These are phyloP conservation scores for Hondaea fermentalgiana DNA, from an alignment of 108 stramenopile genomes.

Conservation along the genomic window DNA sequence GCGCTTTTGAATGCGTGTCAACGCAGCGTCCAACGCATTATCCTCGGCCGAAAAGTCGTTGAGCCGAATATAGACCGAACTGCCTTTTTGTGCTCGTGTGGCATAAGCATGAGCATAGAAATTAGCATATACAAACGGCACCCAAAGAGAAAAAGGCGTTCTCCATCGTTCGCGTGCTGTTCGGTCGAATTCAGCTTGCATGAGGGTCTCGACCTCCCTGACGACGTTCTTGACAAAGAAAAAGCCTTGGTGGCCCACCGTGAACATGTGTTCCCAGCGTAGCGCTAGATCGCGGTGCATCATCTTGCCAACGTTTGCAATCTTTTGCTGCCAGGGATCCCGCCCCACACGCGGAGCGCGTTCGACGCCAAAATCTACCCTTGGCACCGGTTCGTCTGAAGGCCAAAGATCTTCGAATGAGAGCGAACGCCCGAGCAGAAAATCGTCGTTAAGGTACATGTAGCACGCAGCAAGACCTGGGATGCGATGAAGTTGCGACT, in stretches of 20 bases:
- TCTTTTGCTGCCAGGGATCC: background rate
- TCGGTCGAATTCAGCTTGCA: background rate
- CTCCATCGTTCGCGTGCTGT: background rate
- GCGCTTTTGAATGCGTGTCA: background rate
- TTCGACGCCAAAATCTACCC: background rate
- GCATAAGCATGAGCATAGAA: background rate
- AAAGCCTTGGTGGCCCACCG: background rate
- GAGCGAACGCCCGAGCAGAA: background rate
- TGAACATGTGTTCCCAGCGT: background rate
- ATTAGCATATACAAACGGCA: background rate
- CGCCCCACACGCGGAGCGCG: background rate
- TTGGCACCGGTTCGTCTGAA: background rate
- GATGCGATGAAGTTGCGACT: background rate
- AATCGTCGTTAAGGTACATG: background rate
- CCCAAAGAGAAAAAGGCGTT: background rate
- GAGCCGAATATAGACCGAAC: background rate
- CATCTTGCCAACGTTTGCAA: slow-evolving; percentile 9
- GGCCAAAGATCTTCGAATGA: background rate
- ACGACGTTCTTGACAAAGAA: background rate
- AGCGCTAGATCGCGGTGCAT: background rate
- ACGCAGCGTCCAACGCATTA: background rate
- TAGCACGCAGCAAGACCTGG: background rate
- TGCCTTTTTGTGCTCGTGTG: background rate
- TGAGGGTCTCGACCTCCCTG: background rate
- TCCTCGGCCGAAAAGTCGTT: background rate